phyloP scores from a whole-genome alignment of 2,329 filamentous ascomycete species.

The Zymoseptoria crescenta region DNA sequence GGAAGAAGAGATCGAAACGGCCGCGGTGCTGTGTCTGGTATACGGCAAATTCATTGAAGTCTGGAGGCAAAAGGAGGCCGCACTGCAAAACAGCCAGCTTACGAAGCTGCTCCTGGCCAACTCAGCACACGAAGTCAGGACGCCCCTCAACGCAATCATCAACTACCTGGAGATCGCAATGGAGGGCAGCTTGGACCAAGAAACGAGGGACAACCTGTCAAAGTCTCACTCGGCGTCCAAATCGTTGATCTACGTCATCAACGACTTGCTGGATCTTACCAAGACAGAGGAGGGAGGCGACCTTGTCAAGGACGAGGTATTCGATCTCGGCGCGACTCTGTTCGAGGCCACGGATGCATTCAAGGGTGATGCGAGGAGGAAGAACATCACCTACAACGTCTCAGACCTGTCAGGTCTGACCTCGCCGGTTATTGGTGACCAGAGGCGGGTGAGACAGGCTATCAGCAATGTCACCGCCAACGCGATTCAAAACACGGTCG shows the following conservation, averaged over 20 bases:
- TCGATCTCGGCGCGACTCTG: constrained; percentile 64
- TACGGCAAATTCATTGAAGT: constrained; percentile 89
- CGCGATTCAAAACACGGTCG: constrained; percentile 67
- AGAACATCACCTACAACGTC: constrained; percentile 64
- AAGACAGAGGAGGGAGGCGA: constrained; percentile 77
- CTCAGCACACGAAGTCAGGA: constrained; percentile 85
- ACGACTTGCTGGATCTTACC: constrained; percentile 80
- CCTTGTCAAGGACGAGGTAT: constrained; percentile 71
- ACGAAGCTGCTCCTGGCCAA: constrained; percentile 75
- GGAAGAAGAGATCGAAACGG: constrained; percentile 82
- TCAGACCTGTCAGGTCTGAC: constrained; percentile 62
- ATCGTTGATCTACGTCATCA: constrained; percentile 88
- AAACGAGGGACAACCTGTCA: constrained; percentile 75
- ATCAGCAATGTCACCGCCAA: constrained; percentile 80
- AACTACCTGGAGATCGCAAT: constrained; percentile 89
- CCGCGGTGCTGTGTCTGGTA: constrained; percentile 76
- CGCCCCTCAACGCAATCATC: constrained; percentile 85
- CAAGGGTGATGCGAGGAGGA: constrained; percentile 63
- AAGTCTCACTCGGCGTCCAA: constrained; percentile 87
- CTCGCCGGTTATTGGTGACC: constrained; percentile 65
- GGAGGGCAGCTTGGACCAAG: constrained; percentile 68
- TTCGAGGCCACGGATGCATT: constrained; percentile 73
- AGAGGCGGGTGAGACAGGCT: constrained; percentile 69
- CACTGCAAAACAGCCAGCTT: constrained; percentile 71
- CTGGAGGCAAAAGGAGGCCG: constrained; percentile 83